A percentile compares a stretch with the other conserved stretches of the same genome.
Evolutionary conservation across 2,329 filamentous ascomycete species (phyloP).

Genomic region (Fusarium sp.): DNA sequence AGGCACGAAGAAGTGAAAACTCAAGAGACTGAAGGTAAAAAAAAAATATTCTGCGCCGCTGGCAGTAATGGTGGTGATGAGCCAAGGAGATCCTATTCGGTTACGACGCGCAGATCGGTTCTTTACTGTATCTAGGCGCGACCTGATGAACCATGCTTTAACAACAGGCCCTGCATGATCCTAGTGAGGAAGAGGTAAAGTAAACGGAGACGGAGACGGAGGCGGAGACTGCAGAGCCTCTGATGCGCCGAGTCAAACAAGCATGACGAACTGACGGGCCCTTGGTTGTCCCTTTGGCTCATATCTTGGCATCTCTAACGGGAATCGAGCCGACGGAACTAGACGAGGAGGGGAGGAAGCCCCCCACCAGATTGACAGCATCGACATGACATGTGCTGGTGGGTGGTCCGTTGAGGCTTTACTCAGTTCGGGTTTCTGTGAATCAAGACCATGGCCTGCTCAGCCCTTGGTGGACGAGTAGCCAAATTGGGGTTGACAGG

Average conservation of each 20-base stretch:
- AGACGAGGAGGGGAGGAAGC: slow-evolving; percentile 22
- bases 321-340: slow-evolving; percentile 9
- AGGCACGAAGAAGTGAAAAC: neutral
- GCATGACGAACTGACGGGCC: slow-evolving; percentile 23
- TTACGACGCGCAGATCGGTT: neutral
- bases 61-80: slow-evolving; percentile 1
- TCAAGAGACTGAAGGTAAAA: neutral
- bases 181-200: slow-evolving; percentile 14
- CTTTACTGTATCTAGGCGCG: slow-evolving; percentile 7
- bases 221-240: slow-evolving; percentile 21
- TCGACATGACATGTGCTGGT: neutral
- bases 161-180: slow-evolving; percentile 10
- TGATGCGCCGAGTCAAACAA: slow-evolving; percentile 22
- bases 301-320: slow-evolving; percentile 28
- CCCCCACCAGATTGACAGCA: neutral
- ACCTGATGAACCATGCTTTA: slow-evolving; percentile 1
- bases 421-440: slow-evolving; percentile 7
- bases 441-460: neutral
- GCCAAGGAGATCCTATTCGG: neutral
- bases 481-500: slow-evolving; percentile 9
- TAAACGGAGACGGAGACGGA: slow-evolving; percentile 9
- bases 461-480: slow-evolving; percentile 2
- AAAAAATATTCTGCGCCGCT: neutral
- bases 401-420: neutral
- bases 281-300: neutral